A percentile compares a stretch with the other conserved stretches of the same genome.
These are phyloP conservation scores for Penicillium nordicum DNA, from an alignment of 2,329 filamentous ascomycete species.

Conservation along the genomic window DNA sequence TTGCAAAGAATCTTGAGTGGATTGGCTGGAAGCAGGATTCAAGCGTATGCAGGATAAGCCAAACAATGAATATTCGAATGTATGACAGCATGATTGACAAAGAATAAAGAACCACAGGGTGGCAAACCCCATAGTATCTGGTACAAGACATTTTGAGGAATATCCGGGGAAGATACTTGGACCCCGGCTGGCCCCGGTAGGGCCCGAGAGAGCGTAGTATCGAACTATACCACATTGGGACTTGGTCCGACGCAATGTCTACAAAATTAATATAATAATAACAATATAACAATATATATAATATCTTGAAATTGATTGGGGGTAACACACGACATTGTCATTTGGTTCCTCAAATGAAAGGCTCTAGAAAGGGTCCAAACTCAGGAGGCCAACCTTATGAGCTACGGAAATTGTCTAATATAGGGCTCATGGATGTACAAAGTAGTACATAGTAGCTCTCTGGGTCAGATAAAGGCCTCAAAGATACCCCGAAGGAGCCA, in stretches of 20 bases:
- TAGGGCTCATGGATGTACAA: not conserved
- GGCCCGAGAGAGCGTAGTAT: constrained; percentile 6
- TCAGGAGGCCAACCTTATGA: not conserved
- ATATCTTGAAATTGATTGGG: not conserved
- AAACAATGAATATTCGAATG: not conserved
- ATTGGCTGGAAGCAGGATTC: not conserved
- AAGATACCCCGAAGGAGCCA: not conserved
- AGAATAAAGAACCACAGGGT: not conserved
- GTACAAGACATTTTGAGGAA: not conserved
- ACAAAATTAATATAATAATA: not conserved
- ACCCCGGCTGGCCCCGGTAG: not conserved
- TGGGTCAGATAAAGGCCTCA: not conserved
- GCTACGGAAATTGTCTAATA: not conserved
- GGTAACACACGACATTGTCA: not conserved
- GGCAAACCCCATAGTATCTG: not conserved
- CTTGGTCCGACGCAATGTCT: not conserved
- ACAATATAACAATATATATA: too few species aligned
- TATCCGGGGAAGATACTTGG: constrained; percentile 9
- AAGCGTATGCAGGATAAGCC: not conserved
- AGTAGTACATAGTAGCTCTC: not conserved
- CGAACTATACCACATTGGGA: constrained; percentile 1
- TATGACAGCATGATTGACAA: not conserved
- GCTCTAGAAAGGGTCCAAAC: not conserved
- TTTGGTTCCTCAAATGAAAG: not conserved
- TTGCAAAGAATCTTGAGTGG: not conserved